Percentiles rank a stretch among this genome's conserved stretches.
These are phyloP conservation scores for Penicillium desertorum DNA, from an alignment of 495 filamentous ascomycete genomes.

Conservation along the genomic window DNA sequence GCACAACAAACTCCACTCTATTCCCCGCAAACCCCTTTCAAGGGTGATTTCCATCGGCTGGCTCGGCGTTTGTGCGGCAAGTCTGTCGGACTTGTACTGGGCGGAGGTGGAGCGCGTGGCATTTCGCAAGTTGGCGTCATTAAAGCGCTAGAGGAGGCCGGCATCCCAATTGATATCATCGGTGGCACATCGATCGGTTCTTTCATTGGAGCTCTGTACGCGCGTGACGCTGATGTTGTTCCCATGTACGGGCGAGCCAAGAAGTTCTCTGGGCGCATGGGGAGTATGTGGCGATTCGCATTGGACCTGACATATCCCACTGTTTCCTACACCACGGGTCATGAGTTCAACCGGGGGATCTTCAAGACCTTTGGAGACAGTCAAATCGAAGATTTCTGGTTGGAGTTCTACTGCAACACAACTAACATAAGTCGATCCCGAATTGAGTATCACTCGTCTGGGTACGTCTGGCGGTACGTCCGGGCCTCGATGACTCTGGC, in stretches of 20 bases:
- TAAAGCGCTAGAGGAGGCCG: slow-evolving; percentile 90
- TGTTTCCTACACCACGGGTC: slow-evolving; percentile 92
- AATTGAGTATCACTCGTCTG: slow-evolving; percentile 86
- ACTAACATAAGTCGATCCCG: slow-evolving; percentile 93
- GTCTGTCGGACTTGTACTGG: slow-evolving; percentile 90
- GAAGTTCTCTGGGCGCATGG: slow-evolving; percentile 96
- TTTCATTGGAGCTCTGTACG: slow-evolving; percentile 94
- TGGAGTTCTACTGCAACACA: slow-evolving; percentile 98
- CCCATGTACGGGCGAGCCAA: slow-evolving; percentile 96
- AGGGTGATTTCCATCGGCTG: slow-evolving; percentile 93
- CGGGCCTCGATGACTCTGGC: slow-evolving; percentile 95
- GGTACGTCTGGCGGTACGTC: slow-evolving; percentile 96
- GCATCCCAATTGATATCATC: slow-evolving; percentile 93
- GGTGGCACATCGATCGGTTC: slow-evolving; percentile 98
- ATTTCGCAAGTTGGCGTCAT: slow-evolving; percentile 93
- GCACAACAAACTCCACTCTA: slow-evolving; percentile 86
- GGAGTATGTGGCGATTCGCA: slow-evolving; percentile 95
- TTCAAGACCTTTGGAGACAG: slow-evolving; percentile 97
- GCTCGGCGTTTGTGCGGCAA: slow-evolving; percentile 90
- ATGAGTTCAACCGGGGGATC: slow-evolving; percentile 98
- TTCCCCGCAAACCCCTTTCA: slow-evolving; percentile 86
- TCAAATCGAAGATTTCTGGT: slow-evolving; percentile 98
- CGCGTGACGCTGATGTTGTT: slow-evolving; percentile 92
- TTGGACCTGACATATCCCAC: slow-evolving; percentile 95
- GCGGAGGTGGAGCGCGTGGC: slow-evolving; percentile 88